These are phyloP conservation scores for Fusarium neocosmosporiellum DNA, from an alignment of 2,329 filamentous ascomycete species.

Conservation along the genomic window DNA sequence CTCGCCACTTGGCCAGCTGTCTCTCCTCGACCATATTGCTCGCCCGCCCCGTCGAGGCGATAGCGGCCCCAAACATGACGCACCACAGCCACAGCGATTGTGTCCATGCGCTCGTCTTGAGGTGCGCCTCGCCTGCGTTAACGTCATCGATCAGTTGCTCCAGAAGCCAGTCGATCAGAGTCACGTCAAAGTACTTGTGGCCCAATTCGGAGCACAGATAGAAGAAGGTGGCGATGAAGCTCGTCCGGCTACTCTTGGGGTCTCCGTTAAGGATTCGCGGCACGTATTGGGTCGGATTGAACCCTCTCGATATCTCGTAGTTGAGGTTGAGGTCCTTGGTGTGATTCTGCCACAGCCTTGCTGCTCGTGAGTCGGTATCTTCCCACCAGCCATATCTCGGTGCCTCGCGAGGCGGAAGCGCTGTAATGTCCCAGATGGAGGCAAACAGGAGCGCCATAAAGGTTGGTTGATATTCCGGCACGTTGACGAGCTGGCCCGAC, in stretches of 20 bases:
- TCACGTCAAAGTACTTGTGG: conserved; percentile 54
- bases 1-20: conserved; percentile 53
- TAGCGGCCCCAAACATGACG: conserved; percentile 58
- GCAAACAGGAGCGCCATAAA: conserved; percentile 58
- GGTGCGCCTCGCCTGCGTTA: conserved; percentile 52
- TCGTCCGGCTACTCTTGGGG: conserved; percentile 54
- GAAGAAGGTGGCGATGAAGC: conserved; percentile 60
- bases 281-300: conserved; percentile 47
- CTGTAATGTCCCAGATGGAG: conserved; percentile 55
- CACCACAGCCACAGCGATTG: conserved; percentile 59
- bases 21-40: conserved; percentile 49
- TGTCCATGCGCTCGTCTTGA: conserved; percentile 55
- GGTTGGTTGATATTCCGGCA: conserved; percentile 56
- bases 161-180: conserved; percentile 58
- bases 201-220: conserved; percentile 59
- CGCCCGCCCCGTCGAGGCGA: conserved; percentile 52
- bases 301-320: conserved; percentile 51
- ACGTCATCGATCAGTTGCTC: conserved; percentile 59
- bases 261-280: conserved; percentile 50
- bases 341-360: conserved; percentile 51
- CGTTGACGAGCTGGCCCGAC: conserved; percentile 53
- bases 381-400: conserved; percentile 53
- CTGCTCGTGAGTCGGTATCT: conserved; percentile 49
- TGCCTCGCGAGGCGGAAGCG: conserved; percentile 49
- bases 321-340: conserved; percentile 50